Evolutionary conservation across 2,329 filamentous ascomycete species (phyloP).

Genomic region (Didymella exigua): DNA sequence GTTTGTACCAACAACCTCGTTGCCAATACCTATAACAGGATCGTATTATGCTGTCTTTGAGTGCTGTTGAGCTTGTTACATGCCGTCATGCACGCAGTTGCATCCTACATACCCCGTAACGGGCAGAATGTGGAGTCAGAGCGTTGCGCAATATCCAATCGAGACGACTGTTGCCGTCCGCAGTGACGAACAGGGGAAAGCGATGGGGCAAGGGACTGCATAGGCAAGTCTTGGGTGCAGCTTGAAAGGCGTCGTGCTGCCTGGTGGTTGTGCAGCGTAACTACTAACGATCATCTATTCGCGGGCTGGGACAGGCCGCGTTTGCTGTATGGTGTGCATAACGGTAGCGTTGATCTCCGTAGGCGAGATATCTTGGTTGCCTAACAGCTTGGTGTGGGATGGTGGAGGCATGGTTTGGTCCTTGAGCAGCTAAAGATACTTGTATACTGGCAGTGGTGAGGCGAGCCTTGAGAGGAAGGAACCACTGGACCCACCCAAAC

Average conservation of each 20-base stretch:
- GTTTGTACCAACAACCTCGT: constrained; percentile 20
- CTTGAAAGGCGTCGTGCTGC: constrained; percentile 20
- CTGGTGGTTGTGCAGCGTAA: constrained; percentile 27
- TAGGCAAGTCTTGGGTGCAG: constrained; percentile 26
- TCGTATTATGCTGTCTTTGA: constrained; percentile 18
- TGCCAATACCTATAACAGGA: constrained; percentile 20
- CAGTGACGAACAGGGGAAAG: constrained; percentile 23
- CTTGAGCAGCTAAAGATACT: neutral
- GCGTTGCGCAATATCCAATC: constrained; percentile 9
- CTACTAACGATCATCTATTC: constrained; percentile 24
- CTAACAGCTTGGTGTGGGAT: neutral
- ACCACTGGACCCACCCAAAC: neutral
- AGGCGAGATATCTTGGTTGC: constrained; percentile 14
- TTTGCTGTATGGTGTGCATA: constrained; percentile 30
- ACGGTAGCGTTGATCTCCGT: constrained; percentile 19
- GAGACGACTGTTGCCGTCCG: constrained; percentile 3
- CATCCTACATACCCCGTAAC: constrained; percentile 14
- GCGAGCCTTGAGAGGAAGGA: neutral
- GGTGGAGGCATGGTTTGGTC: neutral
- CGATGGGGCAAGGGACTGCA: constrained; percentile 20
- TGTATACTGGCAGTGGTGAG: neutral
- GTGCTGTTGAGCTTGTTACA: constrained; percentile 27
- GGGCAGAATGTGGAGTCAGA: constrained; percentile 11
- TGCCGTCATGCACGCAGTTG: constrained; percentile 24
- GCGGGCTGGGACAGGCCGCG: constrained; percentile 16